Percentiles rank a stretch among this genome's conserved stretches.
Evolutionary conservation across 2,329 filamentous ascomycete genomes (phyloP).

Genomic region (Dactylellina parvicollis): DNA sequence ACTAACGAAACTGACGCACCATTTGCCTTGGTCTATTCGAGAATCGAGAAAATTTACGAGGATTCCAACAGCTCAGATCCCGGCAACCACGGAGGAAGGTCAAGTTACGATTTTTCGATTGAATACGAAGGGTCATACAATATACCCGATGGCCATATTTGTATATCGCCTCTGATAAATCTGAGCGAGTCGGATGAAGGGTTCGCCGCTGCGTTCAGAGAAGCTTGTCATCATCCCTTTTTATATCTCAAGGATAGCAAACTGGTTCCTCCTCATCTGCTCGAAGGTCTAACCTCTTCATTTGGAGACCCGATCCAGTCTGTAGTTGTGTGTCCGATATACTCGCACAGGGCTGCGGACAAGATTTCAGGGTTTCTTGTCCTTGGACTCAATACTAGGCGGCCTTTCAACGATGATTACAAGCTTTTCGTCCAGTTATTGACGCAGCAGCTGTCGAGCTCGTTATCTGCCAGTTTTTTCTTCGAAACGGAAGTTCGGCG

Average conservation of each 20-base stretch:
- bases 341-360: slow-evolving; percentile 31
- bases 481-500: slow-evolving; percentile 82
- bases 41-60: slow-evolving; percentile 75
- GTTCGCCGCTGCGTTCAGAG: slow-evolving; percentile 38
- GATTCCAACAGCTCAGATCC: slow-evolving; percentile 17
- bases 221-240: slow-evolving; percentile 28
- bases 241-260: slow-evolving; percentile 18
- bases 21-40: slow-evolving; percentile 36
- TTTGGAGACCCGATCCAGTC: slow-evolving; percentile 29
- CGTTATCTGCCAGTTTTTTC: slow-evolving; percentile 80
- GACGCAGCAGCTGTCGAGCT: slow-evolving; percentile 71
- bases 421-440: slow-evolving; percentile 73
- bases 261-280: slow-evolving; percentile 18
- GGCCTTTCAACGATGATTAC: slow-evolving; percentile 83
- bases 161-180: slow-evolving; percentile 22
- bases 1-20: slow-evolving; percentile 35
- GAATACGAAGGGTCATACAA: slow-evolving; percentile 39
- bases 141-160: slow-evolving; percentile 32
- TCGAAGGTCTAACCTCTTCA: slow-evolving; percentile 21
- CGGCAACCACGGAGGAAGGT: background rate
- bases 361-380: slow-evolving; percentile 75
- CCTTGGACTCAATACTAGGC: slow-evolving; percentile 78
- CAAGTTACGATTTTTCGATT: slow-evolving; percentile 20
- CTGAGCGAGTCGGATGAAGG: slow-evolving; percentile 38
- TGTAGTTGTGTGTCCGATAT: slow-evolving; percentile 32